A percentile compares a stretch with the other conserved stretches of the same genome.
These are phyloP conservation scores for Medicago arabica DNA, from an alignment of 306 rosid genomes.

Conservation along the genomic window DNA sequence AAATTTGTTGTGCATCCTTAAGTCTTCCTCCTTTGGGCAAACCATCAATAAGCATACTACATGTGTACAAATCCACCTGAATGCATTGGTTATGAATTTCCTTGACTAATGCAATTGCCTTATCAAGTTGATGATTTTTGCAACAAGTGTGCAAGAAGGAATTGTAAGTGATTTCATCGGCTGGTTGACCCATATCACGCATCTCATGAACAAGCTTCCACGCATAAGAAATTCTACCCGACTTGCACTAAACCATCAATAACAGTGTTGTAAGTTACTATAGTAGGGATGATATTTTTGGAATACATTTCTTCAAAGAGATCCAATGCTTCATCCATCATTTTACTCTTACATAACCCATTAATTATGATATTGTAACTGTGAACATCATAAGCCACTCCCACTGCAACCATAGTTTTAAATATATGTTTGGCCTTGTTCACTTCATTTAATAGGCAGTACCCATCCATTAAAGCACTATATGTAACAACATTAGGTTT, in stretches of 20 bases:
- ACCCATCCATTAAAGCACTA: not conserved
- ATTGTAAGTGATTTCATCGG: not conserved
- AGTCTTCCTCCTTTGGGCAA: slow-evolving; percentile 7
- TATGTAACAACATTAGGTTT: not conserved
- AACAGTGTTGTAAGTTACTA: not conserved
- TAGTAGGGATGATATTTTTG: not conserved
- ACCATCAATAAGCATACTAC: not conserved
- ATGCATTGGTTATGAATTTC: not conserved
- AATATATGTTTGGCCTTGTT: not conserved
- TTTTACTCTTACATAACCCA: not conserved
- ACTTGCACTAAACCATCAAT: not conserved
- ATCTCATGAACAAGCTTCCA: not conserved
- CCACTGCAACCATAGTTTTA: not conserved
- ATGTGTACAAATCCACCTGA: not conserved
- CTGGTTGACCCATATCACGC: not conserved
- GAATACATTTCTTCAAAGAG: not conserved
- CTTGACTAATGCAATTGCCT: not conserved
- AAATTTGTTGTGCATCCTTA: slow-evolving; percentile 1
- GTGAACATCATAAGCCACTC: not conserved
- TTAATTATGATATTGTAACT: not conserved
- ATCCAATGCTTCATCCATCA: not conserved
- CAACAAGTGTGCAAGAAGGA: not conserved
- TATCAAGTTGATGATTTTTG: not conserved
- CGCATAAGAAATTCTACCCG: not conserved
- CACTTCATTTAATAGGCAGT: not conserved